Conservation (phyloP, 208 protist genomes). For the Tritrichomonas foetus region DNA sequence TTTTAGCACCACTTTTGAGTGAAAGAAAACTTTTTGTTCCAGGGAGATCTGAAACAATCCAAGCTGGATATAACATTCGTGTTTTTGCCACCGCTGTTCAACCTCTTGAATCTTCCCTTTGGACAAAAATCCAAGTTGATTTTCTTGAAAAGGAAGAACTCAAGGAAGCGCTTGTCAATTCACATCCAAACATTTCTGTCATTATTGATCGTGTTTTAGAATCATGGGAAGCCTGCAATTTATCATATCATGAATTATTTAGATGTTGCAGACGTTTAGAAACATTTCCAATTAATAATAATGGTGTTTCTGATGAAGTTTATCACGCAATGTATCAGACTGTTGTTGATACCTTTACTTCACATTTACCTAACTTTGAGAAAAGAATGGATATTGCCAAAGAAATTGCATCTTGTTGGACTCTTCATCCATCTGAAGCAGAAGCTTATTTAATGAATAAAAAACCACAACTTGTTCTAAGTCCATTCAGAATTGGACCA, state of each 20-base stretch:
- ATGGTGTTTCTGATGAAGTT: not conserved
- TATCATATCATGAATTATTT: constrained; percentile 20
- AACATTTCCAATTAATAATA: not conserved
- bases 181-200: not conserved
- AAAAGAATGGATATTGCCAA: not conserved
- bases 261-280: not conserved
- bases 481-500: not conserved
- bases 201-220: not conserved
- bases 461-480: not conserved
- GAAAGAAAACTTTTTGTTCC: constrained; percentile 82
- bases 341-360: not conserved
- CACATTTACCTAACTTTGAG: not conserved
- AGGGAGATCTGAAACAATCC: constrained; percentile 78
- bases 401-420: not conserved
- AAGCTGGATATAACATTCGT: constrained; percentile 66
- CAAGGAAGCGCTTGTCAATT: not conserved
- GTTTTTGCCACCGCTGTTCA: constrained; percentile 66
- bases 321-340: not conserved
- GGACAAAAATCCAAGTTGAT: constrained; percentile 3
- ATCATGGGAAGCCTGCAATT: not conserved
- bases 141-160: not conserved
- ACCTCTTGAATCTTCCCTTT: not conserved
- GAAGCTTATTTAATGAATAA: not conserved
- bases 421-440: not conserved
- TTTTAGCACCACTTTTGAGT: constrained; percentile 90